Base-by-base conservation (phyloP, 1,139 yeast species). In the Taphrina wiesneri region DNA sequence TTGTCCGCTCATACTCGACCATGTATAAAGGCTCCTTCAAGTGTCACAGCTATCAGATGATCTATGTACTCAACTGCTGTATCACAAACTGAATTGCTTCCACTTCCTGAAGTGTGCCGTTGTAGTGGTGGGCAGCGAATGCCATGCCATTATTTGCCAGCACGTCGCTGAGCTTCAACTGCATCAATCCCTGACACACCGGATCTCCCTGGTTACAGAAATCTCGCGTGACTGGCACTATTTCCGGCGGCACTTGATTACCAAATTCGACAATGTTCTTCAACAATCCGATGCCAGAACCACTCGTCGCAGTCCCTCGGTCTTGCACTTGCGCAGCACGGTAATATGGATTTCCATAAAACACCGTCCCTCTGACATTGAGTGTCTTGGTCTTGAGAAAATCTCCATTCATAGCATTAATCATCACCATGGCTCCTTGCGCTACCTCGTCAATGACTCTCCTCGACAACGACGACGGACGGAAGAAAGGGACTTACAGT, bases 391-490 rank as follows among this genome's bases (percentile, higher is more conserved):
- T 41, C 26, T 28, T 36, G 28, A 59, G 32, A 17, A 23, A 39
- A 6, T 46, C n/a, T n/a, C 36, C 34, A 15, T 39, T 26, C 47
- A 59, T 32, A 26, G 56, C 32, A 23, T 49, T 51, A 9, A 59
- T 39, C n/a, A 47, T 39, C 3, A 59, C 63, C 63, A 59, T 59
- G 47, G 63, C 63, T 19, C 63, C 63, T 19, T 52, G 56, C 17
- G 56, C 56, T 52, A 52, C 45, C 15, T 7, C 30, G n/a, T 47
- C n/a, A 19, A 19, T 19, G 9, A 19, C 9, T 19, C 52, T 7
- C 7, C n/a, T 47, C 11, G 19, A 47, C 13, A 19, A 51, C 3
- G 26, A 19, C 19, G 17, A 15, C 23, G 52, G 17, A 26, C 5
- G 25, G 56, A 6, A n/a, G 15, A 39, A 39, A 15, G 17, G 25